Evolutionary conservation across 1,139 yeast species (phyloP).

Genomic region (Hyphopichia pseudoburtonii): DNA sequence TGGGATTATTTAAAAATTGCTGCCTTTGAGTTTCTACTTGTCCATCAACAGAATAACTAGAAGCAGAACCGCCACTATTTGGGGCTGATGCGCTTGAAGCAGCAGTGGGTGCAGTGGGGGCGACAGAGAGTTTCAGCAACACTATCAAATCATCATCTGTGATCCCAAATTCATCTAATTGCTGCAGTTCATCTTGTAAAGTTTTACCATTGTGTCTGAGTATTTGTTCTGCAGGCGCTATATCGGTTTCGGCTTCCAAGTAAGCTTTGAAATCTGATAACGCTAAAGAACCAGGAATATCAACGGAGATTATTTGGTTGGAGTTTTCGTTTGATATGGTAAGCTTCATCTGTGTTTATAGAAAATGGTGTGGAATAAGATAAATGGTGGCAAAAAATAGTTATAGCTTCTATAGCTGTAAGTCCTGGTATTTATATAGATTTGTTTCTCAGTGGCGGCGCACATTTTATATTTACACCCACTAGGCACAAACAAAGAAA

Average conservation of each 20-base stretch:
- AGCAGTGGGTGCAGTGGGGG: constrained; percentile 18
- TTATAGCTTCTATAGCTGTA: not conserved
- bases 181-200: constrained; percentile 30
- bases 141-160: constrained; percentile 60
- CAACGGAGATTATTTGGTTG: constrained; percentile 42
- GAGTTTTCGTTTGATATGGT: constrained; percentile 34
- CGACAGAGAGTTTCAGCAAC: constrained; percentile 14
- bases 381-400: constrained; percentile 6
- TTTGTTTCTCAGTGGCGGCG: not conserved
- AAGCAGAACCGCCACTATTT: not conserved
- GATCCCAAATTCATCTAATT: constrained; percentile 49
- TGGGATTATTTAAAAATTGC: constrained; percentile 43
- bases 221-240: constrained; percentile 47
- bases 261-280: constrained; percentile 74
- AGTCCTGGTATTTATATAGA: no score
- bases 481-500: no score
- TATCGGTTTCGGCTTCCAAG: constrained; percentile 69
- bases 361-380: not conserved
- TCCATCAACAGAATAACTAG: constrained; percentile 21
- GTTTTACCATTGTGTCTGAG: constrained; percentile 47
- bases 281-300: constrained; percentile 62
- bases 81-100: constrained; percentile 7
- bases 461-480: no score
- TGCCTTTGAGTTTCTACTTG: constrained; percentile 54
- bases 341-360: constrained; percentile 29